These are phyloP conservation scores for Pythium sp. DNA, from an alignment of 352 stramenopile genomes.

Conservation along the genomic window DNA sequence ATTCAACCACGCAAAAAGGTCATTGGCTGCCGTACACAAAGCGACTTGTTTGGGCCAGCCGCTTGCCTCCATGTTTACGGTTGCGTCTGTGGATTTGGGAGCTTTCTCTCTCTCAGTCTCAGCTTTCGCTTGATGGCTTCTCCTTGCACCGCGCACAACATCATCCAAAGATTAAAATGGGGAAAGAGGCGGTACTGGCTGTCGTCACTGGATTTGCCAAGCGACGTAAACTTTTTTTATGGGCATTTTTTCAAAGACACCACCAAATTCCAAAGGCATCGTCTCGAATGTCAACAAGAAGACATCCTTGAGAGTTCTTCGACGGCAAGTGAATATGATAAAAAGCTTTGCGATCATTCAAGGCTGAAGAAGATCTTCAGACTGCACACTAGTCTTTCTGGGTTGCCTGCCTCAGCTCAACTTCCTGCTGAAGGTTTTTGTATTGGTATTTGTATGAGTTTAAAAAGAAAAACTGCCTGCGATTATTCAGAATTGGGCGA, in stretches of 20 bases:
- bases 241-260: not conserved
- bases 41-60: not conserved
- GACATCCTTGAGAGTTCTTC: too few relatives aligned
- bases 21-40: not conserved
- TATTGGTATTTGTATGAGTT: not conserved
- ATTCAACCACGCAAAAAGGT: slow-evolving; percentile 5
- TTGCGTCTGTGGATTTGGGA: too few relatives aligned
- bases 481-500: not conserved
- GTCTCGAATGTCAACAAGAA: too few relatives aligned
- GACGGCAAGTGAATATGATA: too few relatives aligned
- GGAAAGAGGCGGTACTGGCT: not conserved
- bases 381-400: not conserved
- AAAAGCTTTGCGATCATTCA: too few relatives aligned
- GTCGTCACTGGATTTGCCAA: not conserved
- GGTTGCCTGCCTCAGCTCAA: not conserved
- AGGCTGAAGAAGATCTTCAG: too few relatives aligned
- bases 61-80: not conserved
- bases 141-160: not conserved
- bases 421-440: too few relatives aligned
- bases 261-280: too few relatives aligned
- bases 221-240: not conserved
- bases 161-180: not conserved
- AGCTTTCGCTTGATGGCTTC: not conserved
- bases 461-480: not conserved
- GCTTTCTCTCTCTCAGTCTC: not conserved